Base-by-base conservation (phyloP, 495 filamentous ascomycete genomes). In the Glonium stellatum region DNA sequence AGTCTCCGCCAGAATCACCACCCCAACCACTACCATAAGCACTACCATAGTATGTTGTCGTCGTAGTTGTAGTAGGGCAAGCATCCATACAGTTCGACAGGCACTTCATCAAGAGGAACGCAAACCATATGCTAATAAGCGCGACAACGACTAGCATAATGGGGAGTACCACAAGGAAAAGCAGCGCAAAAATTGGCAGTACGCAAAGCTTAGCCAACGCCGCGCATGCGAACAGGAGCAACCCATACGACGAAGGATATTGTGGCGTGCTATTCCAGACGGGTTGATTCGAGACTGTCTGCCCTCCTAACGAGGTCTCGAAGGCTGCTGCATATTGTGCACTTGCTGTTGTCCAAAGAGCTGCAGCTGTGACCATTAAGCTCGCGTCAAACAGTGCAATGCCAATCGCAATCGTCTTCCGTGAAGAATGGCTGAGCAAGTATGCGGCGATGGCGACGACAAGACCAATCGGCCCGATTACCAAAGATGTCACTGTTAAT, bases 101-200 rank as follows among this genome's bases (percentile, higher is more conserved):
- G 18, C 39, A 44, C 39, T 44, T 3, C 39, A 44, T 2, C 1
- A 18, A 13, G 18, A 44, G 39, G 39, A 44, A 44, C 39, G 39
- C 39, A 11, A 44, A 11, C 39, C 39, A 44, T 44, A 44, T 44
- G 10, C 39, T 44, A 44, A 44, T 44, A 44, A 44, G 12, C 13
- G 39, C 39, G 39, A 44, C 39, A 44, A 11, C 39, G 18, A 44
- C 39, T 11, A 44, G 13, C 39, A 44, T 13, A 11, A 44, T 44
- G 10, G 39, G 39, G 13, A 44, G 13, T 4, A 44, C 39, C 4
- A 60, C 61, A 8, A 61, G 27, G 22, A 64, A 64, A 27, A 62
- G 48, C 12, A 64, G 18, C 9, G 46, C 35, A 19, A 64, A 15
- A 27, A 50, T 55, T n/a, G 61, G 61, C 58, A 64, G 50, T 18